A percentile compares a stretch with the other conserved stretches of the same genome.
Evolutionary conservation across 768 basidiomycete genomes (phyloP).

Genomic region (Artomyces pyxidatus): DNA sequence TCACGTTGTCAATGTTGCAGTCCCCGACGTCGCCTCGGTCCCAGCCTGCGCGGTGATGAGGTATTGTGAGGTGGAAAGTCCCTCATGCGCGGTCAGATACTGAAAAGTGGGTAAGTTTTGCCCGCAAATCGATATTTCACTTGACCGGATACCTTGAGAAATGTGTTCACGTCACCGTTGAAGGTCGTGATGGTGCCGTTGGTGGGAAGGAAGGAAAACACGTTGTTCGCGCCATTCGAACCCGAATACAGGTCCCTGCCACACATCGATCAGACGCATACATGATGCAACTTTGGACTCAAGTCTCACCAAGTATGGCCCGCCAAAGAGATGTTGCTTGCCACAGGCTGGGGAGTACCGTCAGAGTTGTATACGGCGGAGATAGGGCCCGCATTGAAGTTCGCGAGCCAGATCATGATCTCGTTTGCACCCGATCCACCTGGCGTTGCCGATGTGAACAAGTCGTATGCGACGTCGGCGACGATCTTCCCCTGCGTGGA

Average conservation of each 20-base stretch:
- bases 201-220: slow-evolving; percentile 29
- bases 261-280: not conserved
- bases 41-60: slow-evolving; percentile 54
- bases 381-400: slow-evolving; percentile 50
- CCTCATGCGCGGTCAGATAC: slow-evolving; percentile 42
- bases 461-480: slow-evolving; percentile 52
- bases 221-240: slow-evolving; percentile 41
- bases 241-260: slow-evolving; percentile 48
- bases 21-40: slow-evolving; percentile 54
- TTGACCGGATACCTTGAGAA: slow-evolving; percentile 36
- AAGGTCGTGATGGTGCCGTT: slow-evolving; percentile 40
- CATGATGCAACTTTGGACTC: slow-evolving; percentile 16
- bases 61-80: slow-evolving; percentile 44
- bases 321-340: slow-evolving; percentile 35
- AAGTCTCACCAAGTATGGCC: slow-evolving; percentile 34
- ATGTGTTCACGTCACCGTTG: slow-evolving; percentile 43
- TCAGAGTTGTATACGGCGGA: slow-evolving; percentile 36
- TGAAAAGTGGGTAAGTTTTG: too few relatives aligned
- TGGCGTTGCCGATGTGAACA: slow-evolving; percentile 48
- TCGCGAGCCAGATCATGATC: slow-evolving; percentile 64
- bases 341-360: slow-evolving; percentile 41
- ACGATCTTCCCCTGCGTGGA: slow-evolving; percentile 32
- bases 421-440: slow-evolving; percentile 38
- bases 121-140: too few relatives aligned
- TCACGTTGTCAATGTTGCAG: slow-evolving; percentile 45